These are phyloP conservation scores for Podospora appendiculata DNA, from an alignment of 495 filamentous ascomycete species.

Conservation along the genomic window DNA sequence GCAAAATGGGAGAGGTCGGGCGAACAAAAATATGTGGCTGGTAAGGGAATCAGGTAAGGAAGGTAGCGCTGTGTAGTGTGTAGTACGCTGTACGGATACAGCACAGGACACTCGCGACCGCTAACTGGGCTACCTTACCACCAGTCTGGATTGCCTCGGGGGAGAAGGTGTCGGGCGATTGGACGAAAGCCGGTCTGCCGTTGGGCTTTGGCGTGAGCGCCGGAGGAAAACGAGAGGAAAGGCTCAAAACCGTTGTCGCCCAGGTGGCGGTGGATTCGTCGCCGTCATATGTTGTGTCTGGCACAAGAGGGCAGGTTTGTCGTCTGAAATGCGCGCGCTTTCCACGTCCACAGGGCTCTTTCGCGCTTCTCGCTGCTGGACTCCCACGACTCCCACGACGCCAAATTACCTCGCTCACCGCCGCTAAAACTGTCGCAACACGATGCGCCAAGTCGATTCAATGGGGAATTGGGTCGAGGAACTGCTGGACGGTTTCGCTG, in stretches of 20 bases:
- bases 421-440: constrained; percentile 11
- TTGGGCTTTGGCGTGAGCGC: neutral
- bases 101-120: no score
- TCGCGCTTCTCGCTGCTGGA: neutral
- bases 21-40: constrained; percentile 21
- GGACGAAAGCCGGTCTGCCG: no score
- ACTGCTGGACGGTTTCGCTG: neutral
- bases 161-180: no score
- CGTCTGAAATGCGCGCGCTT: no score
- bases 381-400: neutral
- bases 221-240: neutral
- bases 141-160: no score
- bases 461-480: constrained; percentile 4
- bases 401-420: constrained; percentile 8
- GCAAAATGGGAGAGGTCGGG: constrained; percentile 21
- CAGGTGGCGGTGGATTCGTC: constrained; percentile 3
- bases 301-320: constrained; percentile 11
- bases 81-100: no score
- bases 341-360: no score
- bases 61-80: neutral
- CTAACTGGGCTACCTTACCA: no score
- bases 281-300: constrained; percentile 11
- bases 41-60: constrained; percentile 7
- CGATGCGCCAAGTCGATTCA: constrained; percentile 5
- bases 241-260: constrained; percentile 1